Base-by-base conservation (phyloP, 208 protist genomes). In the Trypanosoma scelopori region DNA sequence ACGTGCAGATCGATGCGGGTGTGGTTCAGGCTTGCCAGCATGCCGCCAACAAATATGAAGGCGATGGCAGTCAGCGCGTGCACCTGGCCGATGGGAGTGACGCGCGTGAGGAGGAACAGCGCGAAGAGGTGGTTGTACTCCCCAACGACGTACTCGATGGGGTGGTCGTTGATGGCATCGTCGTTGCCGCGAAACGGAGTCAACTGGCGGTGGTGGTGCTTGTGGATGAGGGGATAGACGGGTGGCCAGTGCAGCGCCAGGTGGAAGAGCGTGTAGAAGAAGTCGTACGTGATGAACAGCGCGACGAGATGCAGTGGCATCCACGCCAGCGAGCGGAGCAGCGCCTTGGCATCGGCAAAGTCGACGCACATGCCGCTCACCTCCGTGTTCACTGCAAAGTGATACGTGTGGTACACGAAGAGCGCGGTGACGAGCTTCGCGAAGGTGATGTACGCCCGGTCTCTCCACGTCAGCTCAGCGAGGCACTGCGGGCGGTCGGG, bases 161-260 rank as follows among this genome's bases (percentile, higher is more conserved):
- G 93, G 67, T 97, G 79, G 60, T 93, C 89, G 55, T 97, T 97
- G 51, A 95, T 91, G 48, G 93, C 87, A 66, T 97, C 93, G 65
- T 58, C 76, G 71, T 89, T 93, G 55, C 93, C 93, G 50, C 93
- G 79, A 75, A 93, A 94, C 13, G 91, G 93, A 5, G 87, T 87
- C 55, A 85, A 61, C 69, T 97, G 93, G 9, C 90, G 84, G 59
- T 97, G 91, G 68, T 97, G 93, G 61, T 96, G 90, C 76, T 97
- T 97, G 72, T 97, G 91, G 39, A 95, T 84, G 53, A 79, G 72
- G 20, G 77, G 76, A 70, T 97, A 97, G 48, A 97, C 72, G 5
- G 59, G 70, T n/a, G 81, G 84, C 76, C 78, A 79, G 79, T 97
- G 91, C 25, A 97, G 79, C 9, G 79, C 70, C 71, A 89, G 87